Evolutionary conservation across 768 basidiomycete genomes (phyloP).

Genomic region (Chalciporus piperatus): DNA sequence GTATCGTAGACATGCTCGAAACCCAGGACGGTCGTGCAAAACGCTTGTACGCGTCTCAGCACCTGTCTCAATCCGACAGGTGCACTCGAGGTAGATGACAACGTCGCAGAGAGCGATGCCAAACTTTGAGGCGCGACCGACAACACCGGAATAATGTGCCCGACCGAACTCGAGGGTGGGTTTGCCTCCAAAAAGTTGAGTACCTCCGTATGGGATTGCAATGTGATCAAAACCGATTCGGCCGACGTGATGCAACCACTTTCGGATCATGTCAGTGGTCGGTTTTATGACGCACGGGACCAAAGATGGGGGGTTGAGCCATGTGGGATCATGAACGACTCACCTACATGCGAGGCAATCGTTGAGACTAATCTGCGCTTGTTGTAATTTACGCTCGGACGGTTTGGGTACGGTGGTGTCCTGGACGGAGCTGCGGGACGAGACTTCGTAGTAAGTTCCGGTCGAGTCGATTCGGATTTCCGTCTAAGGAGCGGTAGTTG

Average conservation of each 20-base stretch:
- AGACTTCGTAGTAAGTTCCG: constrained; percentile 87
- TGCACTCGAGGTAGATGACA: constrained; percentile 44
- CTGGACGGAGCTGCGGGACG: constrained; percentile 28
- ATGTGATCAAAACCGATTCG: constrained; percentile 92
- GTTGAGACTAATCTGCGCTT: constrained; percentile 94
- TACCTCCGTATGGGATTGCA: constrained; percentile 94
- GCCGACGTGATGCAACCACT: constrained; percentile 99
- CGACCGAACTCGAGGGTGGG: constrained; percentile 35
- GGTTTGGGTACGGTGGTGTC: constrained; percentile 22
- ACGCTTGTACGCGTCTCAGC: constrained; percentile 67
- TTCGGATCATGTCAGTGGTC: constrained; percentile 10
- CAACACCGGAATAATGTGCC: constrained; percentile 60
- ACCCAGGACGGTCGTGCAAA: constrained; percentile 65
- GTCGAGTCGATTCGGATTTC: constrained; percentile 86
- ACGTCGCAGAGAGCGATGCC: constrained; percentile 71
- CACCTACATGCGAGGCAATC: constrained; percentile 98
- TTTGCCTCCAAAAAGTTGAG: constrained; percentile 71
- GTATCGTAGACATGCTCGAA: constrained; percentile 90
- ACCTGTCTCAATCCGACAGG: constrained; percentile 54
- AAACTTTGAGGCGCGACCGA: constrained; percentile 90
- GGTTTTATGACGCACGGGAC: neutral
- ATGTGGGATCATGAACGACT: constrained; percentile 24
- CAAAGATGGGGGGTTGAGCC: neutral
- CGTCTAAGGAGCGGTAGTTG: constrained; percentile 50
- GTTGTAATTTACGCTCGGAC: constrained; percentile 65